Evolutionary conservation across 805 yeast genomes (phyloP), one percentile per base, ranked within the genome.

Genomic region (Wickerhamiella hasegawae): DNA sequence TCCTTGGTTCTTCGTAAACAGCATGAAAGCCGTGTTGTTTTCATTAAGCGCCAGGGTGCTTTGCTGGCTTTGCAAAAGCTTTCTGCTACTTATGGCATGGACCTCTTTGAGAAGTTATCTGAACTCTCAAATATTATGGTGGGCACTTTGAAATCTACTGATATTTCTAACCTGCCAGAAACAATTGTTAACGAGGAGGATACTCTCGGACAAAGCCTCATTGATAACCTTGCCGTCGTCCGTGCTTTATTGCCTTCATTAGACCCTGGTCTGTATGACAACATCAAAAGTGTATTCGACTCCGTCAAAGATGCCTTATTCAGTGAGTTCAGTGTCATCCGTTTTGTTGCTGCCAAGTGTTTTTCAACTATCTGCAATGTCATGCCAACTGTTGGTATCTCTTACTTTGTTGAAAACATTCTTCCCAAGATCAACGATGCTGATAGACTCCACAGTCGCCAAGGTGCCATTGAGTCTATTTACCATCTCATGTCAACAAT

Each of bases 391-490:
- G 58, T 62, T 21, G 81, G 83, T 0, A 77, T 90, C 56, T 76
- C 92, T 5, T 73, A 71, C 41, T 62, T 87, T 39, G 85, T 90
- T n/a, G 73, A 76, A 45, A 62, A 68, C 5, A 66, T 87, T 2
- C 58, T 92, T 28, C 95, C 96, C 1, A 65, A 82, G 67, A 59
- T 85, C 51, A 73, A 73, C 45, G 82, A 79, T 54, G 80, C 90
- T 1, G 72, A 79, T 12, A 70, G 69, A 22, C 59, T 75, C 6
- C 65, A 60, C 18, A 77, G 75, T 41, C 70, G 98, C 41, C 96
- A 87, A 59, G 98, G 99, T 49, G 84, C 93, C 5, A 78, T 83
- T 37, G 99, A 90, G 57, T 71, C 90, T 18, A 68, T 87, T 5
- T 85, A 82, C 52, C 96, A 90, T 51, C 62, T 90, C 32, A 73